Evolutionary conservation across 805 yeast species (phyloP).

Genomic region (Pichia scutulata): DNA sequence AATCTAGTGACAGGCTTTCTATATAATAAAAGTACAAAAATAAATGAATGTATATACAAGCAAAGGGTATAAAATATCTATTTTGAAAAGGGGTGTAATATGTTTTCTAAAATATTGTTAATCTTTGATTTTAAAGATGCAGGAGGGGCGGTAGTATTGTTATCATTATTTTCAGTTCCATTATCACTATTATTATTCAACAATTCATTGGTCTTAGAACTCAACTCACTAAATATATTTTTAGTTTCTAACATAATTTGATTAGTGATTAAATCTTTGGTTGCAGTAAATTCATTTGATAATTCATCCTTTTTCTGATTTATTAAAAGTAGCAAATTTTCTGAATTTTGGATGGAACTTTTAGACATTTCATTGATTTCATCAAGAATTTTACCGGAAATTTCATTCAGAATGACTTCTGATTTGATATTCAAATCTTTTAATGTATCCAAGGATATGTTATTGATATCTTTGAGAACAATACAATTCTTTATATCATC

Average conservation of each 20-base stretch:
- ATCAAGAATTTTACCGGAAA: conserved; percentile 13
- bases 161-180: not conserved
- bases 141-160: not conserved
- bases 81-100: not conserved
- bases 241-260: conserved; percentile 1
- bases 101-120: not conserved
- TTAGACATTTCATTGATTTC: conserved; percentile 13
- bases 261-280: not conserved
- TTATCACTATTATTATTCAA: not conserved
- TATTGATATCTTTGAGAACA: conserved; percentile 17
- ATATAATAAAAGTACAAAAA: not conserved
- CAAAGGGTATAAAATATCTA: not conserved
- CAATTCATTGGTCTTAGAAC: conserved; percentile 3
- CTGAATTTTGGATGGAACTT: not conserved
- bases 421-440: conserved; percentile 22
- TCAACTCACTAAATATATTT: conserved; percentile 7
- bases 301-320: not conserved
- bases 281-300: conserved; percentile 2
- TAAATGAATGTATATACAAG: too few species aligned
- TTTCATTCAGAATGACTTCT: conserved; percentile 17
- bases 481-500: conserved; percentile 14
- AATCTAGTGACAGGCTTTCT: too few species aligned
- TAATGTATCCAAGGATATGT: conserved; percentile 18
- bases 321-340: not conserved
- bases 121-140: not conserved